A percentile compares a stretch with the other conserved stretches of the same genome.
Evolutionary conservation across 331 rosid genomes (phyloP).

Genomic region (Quercus lobata): DNA sequence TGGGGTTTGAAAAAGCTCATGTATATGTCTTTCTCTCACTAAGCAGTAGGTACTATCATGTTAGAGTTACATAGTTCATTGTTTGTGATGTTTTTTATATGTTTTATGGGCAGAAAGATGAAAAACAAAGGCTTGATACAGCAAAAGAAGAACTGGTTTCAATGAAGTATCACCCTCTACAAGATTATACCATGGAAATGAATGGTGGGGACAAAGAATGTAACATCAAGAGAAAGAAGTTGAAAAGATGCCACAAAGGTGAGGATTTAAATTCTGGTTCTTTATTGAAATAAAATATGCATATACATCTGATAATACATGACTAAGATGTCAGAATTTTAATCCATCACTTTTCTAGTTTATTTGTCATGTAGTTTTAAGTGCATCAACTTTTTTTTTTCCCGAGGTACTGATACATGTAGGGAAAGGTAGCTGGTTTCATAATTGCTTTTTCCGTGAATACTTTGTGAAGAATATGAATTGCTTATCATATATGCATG

Average conservation of each 20-base stretch:
- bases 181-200: constrained; percentile 12
- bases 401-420: not conserved
- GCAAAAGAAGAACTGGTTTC: constrained; percentile 60
- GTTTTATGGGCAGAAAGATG: constrained; percentile 45
- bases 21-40: constrained; percentile 48
- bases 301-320: not conserved
- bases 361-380: not conserved
- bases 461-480: not conserved
- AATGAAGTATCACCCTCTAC: constrained; percentile 71
- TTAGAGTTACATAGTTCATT: not conserved
- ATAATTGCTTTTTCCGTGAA: not conserved
- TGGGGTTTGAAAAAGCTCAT: constrained; percentile 46
- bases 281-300: not conserved
- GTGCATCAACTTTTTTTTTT: too few relatives aligned
- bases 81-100: constrained; percentile 12
- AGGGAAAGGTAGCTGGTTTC: not conserved
- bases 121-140: constrained; percentile 47
- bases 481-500: not conserved
- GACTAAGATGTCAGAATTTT: not conserved
- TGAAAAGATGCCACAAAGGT: constrained; percentile 40
- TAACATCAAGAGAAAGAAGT: constrained; percentile 35
- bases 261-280: constrained; percentile 18
- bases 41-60: not conserved
- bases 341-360: not conserved
- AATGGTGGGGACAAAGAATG: constrained; percentile 17